A percentile compares a stretch with the other conserved stretches of the same genome.
These are phyloP conservation scores for Xylaria cubensis DNA, from an alignment of 495 filamentous ascomycete genomes.

Conservation along the genomic window DNA sequence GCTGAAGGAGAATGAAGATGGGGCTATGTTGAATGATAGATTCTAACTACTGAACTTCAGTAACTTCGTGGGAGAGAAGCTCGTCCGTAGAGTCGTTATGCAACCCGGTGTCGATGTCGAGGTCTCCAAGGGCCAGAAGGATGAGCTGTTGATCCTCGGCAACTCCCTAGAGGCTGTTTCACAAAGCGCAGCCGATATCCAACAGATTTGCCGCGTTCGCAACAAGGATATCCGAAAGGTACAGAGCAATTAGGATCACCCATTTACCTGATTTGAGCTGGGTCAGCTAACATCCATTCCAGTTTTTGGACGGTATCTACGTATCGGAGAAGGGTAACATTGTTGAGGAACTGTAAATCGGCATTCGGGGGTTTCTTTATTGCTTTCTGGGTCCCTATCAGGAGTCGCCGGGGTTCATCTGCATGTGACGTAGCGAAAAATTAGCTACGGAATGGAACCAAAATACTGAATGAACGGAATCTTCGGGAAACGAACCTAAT, in stretches of 20 bases:
- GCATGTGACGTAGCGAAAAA: conserved; percentile 64
- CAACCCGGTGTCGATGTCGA: conserved; percentile 88
- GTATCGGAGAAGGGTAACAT: conserved; percentile 98
- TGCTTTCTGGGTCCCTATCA: conserved; percentile 50
- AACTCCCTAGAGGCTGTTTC: conserved; percentile 97
- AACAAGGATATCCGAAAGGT: conserved; percentile 99
- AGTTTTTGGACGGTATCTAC: conserved; percentile 99
- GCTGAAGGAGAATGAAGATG: not conserved
- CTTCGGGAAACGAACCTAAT: conserved; percentile 31
- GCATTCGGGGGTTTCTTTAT: conserved; percentile 44
- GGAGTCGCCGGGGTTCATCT: conserved; percentile 62
- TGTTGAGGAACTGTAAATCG: conserved; percentile 64
- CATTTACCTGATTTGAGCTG: not conserved
- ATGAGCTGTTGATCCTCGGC: conserved; percentile 89
- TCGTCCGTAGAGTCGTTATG: conserved; percentile 89
- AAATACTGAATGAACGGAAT: conserved; percentile 41
- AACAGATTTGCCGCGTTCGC: conserved; percentile 97
- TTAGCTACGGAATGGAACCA: conserved; percentile 55
- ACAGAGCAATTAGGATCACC: not conserved
- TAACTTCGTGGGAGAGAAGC: conserved; percentile 99
- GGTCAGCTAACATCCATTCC: conserved; percentile 3
- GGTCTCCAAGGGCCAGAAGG: conserved; percentile 90
- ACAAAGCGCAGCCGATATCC: conserved; percentile 97
- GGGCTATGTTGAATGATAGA: conserved; percentile 9
- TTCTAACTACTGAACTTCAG: conserved; percentile 51